These are phyloP conservation scores for Cavenderia fasciculata DNA, from an alignment of 78 protist genomes.

Conservation along the genomic window DNA sequence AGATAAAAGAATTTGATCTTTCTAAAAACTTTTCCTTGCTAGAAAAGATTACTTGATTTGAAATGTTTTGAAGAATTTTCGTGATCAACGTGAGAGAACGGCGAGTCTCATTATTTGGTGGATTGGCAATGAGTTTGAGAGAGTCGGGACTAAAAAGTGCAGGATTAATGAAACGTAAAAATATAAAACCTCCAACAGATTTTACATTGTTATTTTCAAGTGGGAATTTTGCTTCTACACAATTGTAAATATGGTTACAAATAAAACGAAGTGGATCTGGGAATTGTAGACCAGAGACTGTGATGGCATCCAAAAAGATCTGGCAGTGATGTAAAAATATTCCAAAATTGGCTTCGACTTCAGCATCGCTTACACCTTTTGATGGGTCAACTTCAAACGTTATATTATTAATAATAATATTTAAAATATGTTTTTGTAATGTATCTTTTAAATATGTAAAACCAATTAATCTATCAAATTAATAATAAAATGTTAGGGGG, in stretches of 20 bases:
- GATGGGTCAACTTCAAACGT: conserved; percentile 10
- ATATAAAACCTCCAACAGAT: conserved; percentile 27
- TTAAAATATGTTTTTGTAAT: not conserved
- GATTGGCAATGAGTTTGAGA: not conserved
- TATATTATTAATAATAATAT: not conserved
- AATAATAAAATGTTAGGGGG: too few relatives aligned
- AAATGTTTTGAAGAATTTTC: conserved; percentile 33
- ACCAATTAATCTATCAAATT: conserved; percentile 7
- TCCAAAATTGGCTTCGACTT: not conserved
- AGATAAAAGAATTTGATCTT: not conserved
- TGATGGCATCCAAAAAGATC: not conserved
- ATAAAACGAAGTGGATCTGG: not conserved
- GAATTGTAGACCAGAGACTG: not conserved
- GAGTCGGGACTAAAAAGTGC: conserved; percentile 3
- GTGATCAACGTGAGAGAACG: conserved; percentile 2
- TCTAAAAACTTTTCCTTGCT: not conserved
- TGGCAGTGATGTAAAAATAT: not conserved
- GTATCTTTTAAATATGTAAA: not conserved
- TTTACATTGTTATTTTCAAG: not conserved
- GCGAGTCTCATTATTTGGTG: not conserved
- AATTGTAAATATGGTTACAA: not conserved
- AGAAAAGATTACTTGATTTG: conserved; percentile 9
- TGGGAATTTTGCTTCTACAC: not conserved
- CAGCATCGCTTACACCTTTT: conserved; percentile 8
- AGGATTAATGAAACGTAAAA: conserved; percentile 12